Evolutionary conservation across 108 stramenopile genomes (phyloP).

Genomic region (Cyclotella cryptica): DNA sequence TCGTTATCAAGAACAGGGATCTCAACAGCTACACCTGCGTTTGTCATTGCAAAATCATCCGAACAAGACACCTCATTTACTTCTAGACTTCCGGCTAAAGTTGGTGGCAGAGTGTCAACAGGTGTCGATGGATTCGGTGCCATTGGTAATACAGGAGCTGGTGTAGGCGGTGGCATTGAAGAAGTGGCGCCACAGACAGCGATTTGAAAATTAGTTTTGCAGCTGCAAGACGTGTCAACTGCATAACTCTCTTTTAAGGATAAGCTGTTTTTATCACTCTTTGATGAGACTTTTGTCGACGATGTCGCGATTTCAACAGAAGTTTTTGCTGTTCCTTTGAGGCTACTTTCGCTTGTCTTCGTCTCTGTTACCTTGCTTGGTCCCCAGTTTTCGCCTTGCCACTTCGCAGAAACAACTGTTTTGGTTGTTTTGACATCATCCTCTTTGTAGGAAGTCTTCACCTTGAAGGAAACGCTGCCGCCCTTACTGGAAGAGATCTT

Average conservation of each 20-base stretch:
- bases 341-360: too few species aligned
- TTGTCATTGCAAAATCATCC: slow-evolving; percentile 27
- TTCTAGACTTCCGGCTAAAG: neutral
- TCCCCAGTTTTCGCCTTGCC: neutral
- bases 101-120: neutral
- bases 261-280: neutral
- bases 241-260: neutral
- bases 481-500: slow-evolving; percentile 10
- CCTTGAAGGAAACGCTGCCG: neutral
- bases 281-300: too few species aligned
- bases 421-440: neutral
- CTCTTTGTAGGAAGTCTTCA: neutral
- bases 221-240: slow-evolving; percentile 1
- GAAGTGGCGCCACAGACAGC: neutral
- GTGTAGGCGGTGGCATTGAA: neutral
- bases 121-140: slow-evolving; percentile 6
- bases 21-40: slow-evolving; percentile 16
- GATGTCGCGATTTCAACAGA: too few species aligned
- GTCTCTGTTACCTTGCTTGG: neutral
- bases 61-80: neutral
- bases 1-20: slow-evolving; percentile 33
- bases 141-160: neutral
- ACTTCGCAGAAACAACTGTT: slow-evolving; percentile 1
- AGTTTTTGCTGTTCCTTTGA: too few species aligned
- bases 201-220: slow-evolving; percentile 10